Conservation (phyloP, 495 filamentous ascomycete genomes). For the Aspergillus olivimuriae region DNA sequence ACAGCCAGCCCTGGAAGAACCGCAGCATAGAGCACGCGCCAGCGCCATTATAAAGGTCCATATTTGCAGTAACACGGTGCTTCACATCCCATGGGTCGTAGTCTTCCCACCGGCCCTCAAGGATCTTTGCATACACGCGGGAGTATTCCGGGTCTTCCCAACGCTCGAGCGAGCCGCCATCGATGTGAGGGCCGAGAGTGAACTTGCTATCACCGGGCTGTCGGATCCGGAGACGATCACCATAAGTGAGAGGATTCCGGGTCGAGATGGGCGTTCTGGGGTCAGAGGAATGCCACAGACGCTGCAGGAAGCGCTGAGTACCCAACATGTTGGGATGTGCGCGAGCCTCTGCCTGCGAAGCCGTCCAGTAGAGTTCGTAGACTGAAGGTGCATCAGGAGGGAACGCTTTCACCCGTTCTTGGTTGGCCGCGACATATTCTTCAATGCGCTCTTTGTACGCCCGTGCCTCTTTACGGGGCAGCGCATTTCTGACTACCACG, state of each 20-base stretch:
- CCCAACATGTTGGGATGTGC: slow-evolving; percentile 63
- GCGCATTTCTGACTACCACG: slow-evolving; percentile 56
- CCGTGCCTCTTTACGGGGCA: slow-evolving; percentile 54
- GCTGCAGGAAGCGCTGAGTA: slow-evolving; percentile 66
- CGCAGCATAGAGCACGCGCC: slow-evolving; percentile 80
- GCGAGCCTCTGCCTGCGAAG: slow-evolving; percentile 66
- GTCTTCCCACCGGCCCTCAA: slow-evolving; percentile 70
- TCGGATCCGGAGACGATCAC: slow-evolving; percentile 72
- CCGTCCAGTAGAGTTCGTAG: slow-evolving; percentile 86
- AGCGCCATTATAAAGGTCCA: slow-evolving; percentile 75
- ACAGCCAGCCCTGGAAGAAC: slow-evolving; percentile 85
- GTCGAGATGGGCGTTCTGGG: slow-evolving; percentile 55
- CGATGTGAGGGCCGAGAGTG: slow-evolving; percentile 78
- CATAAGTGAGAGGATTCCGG: slow-evolving; percentile 65
- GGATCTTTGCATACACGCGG: slow-evolving; percentile 65
- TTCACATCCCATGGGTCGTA: slow-evolving; percentile 78
- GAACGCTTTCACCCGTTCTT: slow-evolving; percentile 42
- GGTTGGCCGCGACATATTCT: slow-evolving; percentile 56
- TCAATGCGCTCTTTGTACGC: slow-evolving; percentile 40
- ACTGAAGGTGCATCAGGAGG: slow-evolving; percentile 64
- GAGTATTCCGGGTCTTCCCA: slow-evolving; percentile 83
- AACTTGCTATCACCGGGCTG: slow-evolving; percentile 63
- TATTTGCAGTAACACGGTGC: slow-evolving; percentile 58
- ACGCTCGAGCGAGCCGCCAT: slow-evolving; percentile 77
- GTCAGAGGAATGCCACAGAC: slow-evolving; percentile 64